Percentiles rank a stretch among this genome's conserved stretches.
Evolutionary conservation across 2,329 filamentous ascomycete species (phyloP).

Genomic region (Thelonectria olida): DNA sequence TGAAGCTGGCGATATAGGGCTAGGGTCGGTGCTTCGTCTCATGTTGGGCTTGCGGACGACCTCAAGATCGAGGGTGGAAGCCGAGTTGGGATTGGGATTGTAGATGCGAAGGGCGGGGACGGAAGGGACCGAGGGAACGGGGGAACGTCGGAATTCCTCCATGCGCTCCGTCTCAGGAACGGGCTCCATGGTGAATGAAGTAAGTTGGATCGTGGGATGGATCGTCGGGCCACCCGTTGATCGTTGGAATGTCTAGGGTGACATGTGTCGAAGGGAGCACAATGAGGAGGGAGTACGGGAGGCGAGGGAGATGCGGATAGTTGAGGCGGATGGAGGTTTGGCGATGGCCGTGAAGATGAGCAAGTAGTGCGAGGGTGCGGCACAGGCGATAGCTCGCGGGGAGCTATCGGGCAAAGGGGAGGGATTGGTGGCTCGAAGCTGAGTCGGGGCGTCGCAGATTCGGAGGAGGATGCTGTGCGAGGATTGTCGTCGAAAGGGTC

Average conservation of each 20-base stretch:
- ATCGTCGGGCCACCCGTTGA: conserved; percentile 33
- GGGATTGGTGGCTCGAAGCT: not conserved
- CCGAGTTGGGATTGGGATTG: conserved; percentile 48
- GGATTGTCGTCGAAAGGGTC: not conserved
- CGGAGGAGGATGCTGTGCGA: not conserved
- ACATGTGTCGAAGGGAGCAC: conserved; percentile 30
- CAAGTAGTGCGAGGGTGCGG: not conserved
- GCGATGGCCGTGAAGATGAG: not conserved
- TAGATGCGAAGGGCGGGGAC: conserved; percentile 63
- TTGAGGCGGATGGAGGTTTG: not conserved
- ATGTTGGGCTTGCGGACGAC: conserved; percentile 60
- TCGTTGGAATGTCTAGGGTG: conserved; percentile 35
- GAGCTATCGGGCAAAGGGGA: not conserved
- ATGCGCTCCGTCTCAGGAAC: conserved; percentile 75
- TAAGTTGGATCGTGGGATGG: no score
- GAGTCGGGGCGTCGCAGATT: not conserved
- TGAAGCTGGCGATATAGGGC: conserved; percentile 59
- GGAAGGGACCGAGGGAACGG: conserved; percentile 57
- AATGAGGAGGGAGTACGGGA: not conserved
- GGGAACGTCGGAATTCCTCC: conserved; percentile 70
- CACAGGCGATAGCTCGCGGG: not conserved
- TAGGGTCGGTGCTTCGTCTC: conserved; percentile 68
- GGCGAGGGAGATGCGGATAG: not conserved
- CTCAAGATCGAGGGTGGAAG: conserved; percentile 54
- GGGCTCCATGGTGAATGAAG: conserved; percentile 64